These are phyloP conservation scores for Entophlyctis luteolus DNA, from an alignment of 192 early-diverging fungal species.

Conservation along the genomic window DNA sequence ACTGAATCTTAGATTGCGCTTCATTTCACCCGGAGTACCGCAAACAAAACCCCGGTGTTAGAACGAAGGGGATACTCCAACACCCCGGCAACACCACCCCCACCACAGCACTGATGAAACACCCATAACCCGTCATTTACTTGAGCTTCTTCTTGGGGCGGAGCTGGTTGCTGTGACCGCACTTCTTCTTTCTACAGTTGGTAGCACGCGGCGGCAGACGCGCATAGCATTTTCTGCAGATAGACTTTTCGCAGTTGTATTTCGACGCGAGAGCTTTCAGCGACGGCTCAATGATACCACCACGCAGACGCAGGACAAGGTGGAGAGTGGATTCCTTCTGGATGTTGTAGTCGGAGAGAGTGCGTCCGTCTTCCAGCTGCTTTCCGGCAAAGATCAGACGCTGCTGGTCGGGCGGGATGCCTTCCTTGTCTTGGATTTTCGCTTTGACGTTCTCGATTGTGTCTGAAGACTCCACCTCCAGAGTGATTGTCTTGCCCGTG, in stretches of 20 bases:
- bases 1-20: too few species aligned
- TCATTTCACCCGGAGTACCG: too few species aligned
- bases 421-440: conserved; percentile 98
- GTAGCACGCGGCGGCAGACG: conserved; percentile 98
- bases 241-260: conserved; percentile 99
- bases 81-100: too few species aligned
- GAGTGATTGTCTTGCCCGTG: conserved; percentile 95
- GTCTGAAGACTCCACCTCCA: conserved; percentile 92
- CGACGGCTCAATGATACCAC: conserved; percentile 85
- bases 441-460: conserved; percentile 88
- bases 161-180: conserved; percentile 98
- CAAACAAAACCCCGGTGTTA: too few species aligned
- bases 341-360: conserved; percentile 99
- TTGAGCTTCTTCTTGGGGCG: conserved; percentile 98
- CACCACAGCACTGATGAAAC: too few species aligned
- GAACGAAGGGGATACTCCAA: too few species aligned
- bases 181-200: conserved; percentile 99
- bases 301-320: conserved; percentile 66
- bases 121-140: too few species aligned
- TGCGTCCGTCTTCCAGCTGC: conserved; percentile 99
- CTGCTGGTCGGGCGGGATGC: conserved; percentile 98
- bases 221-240: conserved; percentile 99
- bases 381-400: conserved; percentile 99
- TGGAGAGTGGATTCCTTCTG: conserved; percentile 95
- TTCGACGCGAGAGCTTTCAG: conserved; percentile 97